Evolutionary conservation across 139 green algal genomes (phyloP), one percentile per base, ranked within the genome.

Genomic region (Picochlorum sp.): DNA sequence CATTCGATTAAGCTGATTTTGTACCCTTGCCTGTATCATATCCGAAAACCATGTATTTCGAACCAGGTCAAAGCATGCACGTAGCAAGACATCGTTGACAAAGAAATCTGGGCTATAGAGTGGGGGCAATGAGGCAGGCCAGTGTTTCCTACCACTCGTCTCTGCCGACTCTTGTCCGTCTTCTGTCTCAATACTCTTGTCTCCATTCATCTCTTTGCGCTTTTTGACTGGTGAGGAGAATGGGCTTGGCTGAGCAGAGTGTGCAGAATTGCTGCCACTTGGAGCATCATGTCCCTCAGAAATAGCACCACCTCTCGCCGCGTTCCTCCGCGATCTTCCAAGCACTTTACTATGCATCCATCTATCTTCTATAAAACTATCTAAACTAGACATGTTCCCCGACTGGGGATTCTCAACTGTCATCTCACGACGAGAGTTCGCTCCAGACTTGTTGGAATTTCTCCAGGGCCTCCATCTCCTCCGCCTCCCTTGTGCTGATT

Each of bases 1-100:
- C 66, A 84, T 65, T 59, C 70, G 61, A 14, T 66, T 57, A 38
- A 85, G 26, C 69, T 83, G 76, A 45, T 57, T 57, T 60, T 79
- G 72, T 23, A 85, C 68, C 26, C 71, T 47, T 0, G 34, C 30
- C 10, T 57, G 34, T 7, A 80, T 13, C 16, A 60, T 18, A 20
- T 71, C 60, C 24, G 52, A 58, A 44, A 84, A 76, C 28, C 30
- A 49, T 8, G 75, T 60, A 23, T 51, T 71, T 6, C 78, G 68
- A 45, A 85, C 57, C 20, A 81, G 47, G 64, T 85, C 78, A 56
- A 85, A 85, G 7, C 28, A 62, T 4, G 65, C 26, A 14, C 78
- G 72, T 5, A 69, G 60, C 37, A 81, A 15, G 20, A 81, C 50
- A 52, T 66, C 66, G 47, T 85, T 85, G 34, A 79, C n/a, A 10